Evolutionary conservation across 768 basidiomycete genomes (phyloP).

Genomic region (Psilocybe azurescens): DNA sequence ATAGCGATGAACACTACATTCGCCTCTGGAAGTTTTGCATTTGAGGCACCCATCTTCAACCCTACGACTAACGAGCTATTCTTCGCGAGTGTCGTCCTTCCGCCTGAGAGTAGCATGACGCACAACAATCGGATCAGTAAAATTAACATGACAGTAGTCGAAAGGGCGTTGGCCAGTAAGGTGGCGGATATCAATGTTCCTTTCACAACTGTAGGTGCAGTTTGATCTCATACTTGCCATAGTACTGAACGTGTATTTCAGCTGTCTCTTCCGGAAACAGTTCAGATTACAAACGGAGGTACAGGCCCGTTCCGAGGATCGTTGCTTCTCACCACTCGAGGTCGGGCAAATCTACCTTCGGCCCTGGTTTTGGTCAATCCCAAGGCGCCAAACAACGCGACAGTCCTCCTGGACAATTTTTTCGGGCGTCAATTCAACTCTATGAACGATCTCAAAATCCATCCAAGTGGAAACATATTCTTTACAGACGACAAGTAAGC

Average conservation of each 20-base stretch:
- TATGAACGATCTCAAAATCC: conserved; percentile 76
- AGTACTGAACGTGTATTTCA: conserved; percentile 22
- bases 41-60: conserved; percentile 76
- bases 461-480: conserved; percentile 64
- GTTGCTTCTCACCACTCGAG: conserved; percentile 65
- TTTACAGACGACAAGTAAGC: conserved; percentile 77
- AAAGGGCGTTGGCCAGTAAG: conserved; percentile 42
- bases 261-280: conserved; percentile 59
- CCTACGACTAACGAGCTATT: conserved; percentile 67
- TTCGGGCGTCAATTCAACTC: conserved; percentile 84
- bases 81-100: conserved; percentile 72
- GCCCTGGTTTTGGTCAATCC: conserved; percentile 71
- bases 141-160: conserved; percentile 64
- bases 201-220: conserved; percentile 13
- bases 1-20: conserved; percentile 65
- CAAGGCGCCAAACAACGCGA: conserved; percentile 62
- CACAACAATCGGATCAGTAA: conserved; percentile 67
- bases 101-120: conserved; percentile 63
- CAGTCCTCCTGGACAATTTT: conserved; percentile 75
- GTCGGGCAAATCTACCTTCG: conserved; percentile 64
- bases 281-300: conserved; percentile 74
- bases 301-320: conserved; percentile 64
- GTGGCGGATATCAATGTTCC: conserved; percentile 48
- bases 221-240: not conserved
- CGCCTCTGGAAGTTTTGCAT: conserved; percentile 57